These are phyloP conservation scores for Paraphoma chrysanthemicola DNA, from an alignment of 2,329 filamentous ascomycete genomes.

Conservation along the genomic window DNA sequence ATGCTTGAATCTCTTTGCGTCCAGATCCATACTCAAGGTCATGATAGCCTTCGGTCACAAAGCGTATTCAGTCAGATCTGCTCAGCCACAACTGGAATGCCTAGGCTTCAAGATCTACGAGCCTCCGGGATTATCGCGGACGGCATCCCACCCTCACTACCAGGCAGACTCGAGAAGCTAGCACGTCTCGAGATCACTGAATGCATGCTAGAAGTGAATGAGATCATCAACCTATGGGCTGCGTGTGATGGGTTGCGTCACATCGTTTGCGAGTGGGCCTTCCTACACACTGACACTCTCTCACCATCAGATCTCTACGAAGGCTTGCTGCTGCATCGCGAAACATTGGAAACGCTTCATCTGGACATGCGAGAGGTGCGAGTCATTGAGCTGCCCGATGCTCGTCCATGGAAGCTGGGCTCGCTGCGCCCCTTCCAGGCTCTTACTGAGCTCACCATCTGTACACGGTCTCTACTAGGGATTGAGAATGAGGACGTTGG, in stretches of 20 bases:
- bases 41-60: background rate
- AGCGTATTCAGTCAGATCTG: constrained; percentile 11
- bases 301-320: constrained; percentile 4
- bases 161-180: constrained; percentile 10
- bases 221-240: constrained; percentile 11
- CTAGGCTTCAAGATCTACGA: constrained; percentile 19
- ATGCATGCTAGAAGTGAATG: constrained; percentile 15
- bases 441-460: constrained; percentile 3
- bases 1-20: constrained; percentile 24
- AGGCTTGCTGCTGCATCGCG: constrained; percentile 14
- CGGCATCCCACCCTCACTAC: background rate
- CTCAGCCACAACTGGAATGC: constrained; percentile 8
- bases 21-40: constrained; percentile 18
- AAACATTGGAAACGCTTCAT: constrained; percentile 22
- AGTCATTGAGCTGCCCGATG: background rate
- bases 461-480: constrained; percentile 15
- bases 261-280: constrained; percentile 30
- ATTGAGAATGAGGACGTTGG: background rate
- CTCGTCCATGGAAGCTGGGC: constrained; percentile 1
- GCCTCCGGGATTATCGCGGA: constrained; percentile 14
- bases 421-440: constrained; percentile 13
- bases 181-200: constrained; percentile 28
- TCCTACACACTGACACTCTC: background rate
- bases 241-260: constrained; percentile 24
- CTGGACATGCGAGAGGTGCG: constrained; percentile 19